These are phyloP conservation scores for Arachis stenosperma DNA, from an alignment of 306 rosid genomes.

Conservation along the genomic window DNA sequence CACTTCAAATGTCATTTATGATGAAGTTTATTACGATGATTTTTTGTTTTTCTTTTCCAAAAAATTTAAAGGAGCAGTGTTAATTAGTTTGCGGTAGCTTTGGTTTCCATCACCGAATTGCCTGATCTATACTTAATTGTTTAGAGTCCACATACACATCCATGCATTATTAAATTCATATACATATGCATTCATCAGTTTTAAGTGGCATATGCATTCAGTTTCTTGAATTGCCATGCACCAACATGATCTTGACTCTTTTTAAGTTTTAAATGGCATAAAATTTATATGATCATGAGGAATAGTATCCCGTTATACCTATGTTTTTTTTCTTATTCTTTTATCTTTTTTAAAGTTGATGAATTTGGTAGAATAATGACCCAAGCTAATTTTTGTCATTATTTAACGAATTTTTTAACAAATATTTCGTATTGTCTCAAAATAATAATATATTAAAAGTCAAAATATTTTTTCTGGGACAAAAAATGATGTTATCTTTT, in stretches of 20 bases:
- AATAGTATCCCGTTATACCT: background rate
- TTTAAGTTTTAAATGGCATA: background rate
- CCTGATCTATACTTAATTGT: constrained; percentile 17
- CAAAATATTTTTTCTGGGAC: too few relatives aligned
- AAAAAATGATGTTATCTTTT: too few relatives aligned
- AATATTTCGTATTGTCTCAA: too few relatives aligned
- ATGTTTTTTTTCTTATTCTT: background rate
- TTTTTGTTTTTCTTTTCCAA: constrained; percentile 14
- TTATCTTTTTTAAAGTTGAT: background rate
- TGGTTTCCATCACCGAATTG: constrained; percentile 29
- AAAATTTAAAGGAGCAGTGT: background rate
- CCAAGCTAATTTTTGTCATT: too few relatives aligned
- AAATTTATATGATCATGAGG: constrained; percentile 1
- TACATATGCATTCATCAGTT: too few relatives aligned
- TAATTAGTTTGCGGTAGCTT: constrained; percentile 15
- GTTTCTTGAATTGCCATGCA: constrained; percentile 25
- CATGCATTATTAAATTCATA: constrained; percentile 5
- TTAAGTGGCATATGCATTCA: background rate
- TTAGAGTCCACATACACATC: constrained; percentile 22
- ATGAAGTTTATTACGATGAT: constrained; percentile 35
- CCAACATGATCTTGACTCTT: constrained; percentile 25
- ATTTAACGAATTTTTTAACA: too few relatives aligned
- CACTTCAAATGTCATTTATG: constrained; percentile 32
- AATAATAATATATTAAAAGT: too few relatives aligned
- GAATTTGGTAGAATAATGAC: too few relatives aligned